Evolutionary conservation across 2,329 filamentous ascomycete genomes (phyloP).

Genomic region (Microsporum ferrugineum): DNA sequence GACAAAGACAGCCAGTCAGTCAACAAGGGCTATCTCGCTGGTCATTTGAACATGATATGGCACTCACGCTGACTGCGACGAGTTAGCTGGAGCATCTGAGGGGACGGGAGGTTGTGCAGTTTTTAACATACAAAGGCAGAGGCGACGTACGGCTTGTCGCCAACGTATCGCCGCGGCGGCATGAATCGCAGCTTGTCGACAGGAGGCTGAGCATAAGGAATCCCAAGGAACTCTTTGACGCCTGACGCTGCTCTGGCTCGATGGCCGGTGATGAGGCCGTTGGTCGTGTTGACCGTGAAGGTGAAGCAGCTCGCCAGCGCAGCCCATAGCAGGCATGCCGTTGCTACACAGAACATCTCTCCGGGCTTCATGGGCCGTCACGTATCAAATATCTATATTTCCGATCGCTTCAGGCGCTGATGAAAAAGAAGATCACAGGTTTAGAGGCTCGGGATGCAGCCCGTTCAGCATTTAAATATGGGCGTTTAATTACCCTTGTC

Average conservation of each 20-base stretch:
- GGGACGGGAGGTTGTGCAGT: background rate
- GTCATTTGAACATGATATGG: background rate
- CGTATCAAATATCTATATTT: background rate
- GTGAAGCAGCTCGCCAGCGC: background rate
- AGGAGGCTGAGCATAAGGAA: slow-evolving; percentile 12
- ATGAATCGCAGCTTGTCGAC: slow-evolving; percentile 12
- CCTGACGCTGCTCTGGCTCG: background rate
- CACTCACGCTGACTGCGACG: background rate
- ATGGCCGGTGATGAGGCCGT: slow-evolving; percentile 5
- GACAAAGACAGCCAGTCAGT: background rate
- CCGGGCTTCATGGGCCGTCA: slow-evolving; percentile 2
- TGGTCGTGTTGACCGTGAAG: slow-evolving; percentile 1
- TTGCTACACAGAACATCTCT: background rate
- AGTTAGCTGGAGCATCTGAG: background rate
- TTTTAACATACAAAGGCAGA: slow-evolving; percentile 13
- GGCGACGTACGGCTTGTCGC: slow-evolving; percentile 9
- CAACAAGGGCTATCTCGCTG: background rate
- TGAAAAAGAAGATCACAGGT: background rate
- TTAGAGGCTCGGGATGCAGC: background rate
- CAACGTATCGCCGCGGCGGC: slow-evolving; percentile 21
- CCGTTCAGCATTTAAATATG: background rate
- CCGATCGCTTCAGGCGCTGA: background rate
- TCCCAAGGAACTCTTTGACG: slow-evolving; percentile 17
- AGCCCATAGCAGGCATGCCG: slow-evolving; percentile 9
- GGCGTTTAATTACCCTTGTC: background rate